Evolutionary conservation across 768 basidiomycete genomes (phyloP), one percentile per base, ranked within the genome.

Genomic region (Serendipita vermifera): DNA sequence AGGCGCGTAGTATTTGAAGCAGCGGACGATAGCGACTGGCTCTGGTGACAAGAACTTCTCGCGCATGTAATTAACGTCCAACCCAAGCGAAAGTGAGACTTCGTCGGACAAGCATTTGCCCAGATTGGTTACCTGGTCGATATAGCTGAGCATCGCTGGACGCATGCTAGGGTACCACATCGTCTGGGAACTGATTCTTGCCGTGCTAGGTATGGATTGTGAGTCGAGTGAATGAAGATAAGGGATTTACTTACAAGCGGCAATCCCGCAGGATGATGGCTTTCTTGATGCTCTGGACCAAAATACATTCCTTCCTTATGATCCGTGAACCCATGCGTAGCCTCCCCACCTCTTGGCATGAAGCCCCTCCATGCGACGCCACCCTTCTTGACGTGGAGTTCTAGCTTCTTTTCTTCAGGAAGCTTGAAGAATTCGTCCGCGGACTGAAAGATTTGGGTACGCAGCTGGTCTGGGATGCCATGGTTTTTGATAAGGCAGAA

Each of bases 311-410:
- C 61, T 51, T 58, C 61, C 55, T 62, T 60, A 38, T 24, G 54
- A 53, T 61, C 61, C 35, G 57, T 33, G 20, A 51, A 39, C 4
- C 58, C 58, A 39, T 57, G 60, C 20, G 56, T 62, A 54, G 57
- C 56, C 40, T 62, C 61, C 20, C 58, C 60, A 15, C 60, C 61
- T 38, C 36, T 53, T 11, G 61, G 61, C 61, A 62, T 62, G 41
- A 60, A 61, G 20, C 60, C 60, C 7, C 60, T 38, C 60, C 60
- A 59, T 14, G 55, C 61, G 24, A 62, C 60, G 35, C 61, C 61
- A 5, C 61, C 61, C n/a, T 56, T 57, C 22, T 48, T 43, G 27
- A 62, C 60, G 38, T 62, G 58, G 33, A 59, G 55, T 6, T 53
- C 55, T 14, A 61, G 58, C 51, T 57, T 62, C 7, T 62, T 55